Evolutionary conservation across 2,329 filamentous ascomycete genomes (phyloP).

Genomic region (Sporothrix humicola): DNA sequence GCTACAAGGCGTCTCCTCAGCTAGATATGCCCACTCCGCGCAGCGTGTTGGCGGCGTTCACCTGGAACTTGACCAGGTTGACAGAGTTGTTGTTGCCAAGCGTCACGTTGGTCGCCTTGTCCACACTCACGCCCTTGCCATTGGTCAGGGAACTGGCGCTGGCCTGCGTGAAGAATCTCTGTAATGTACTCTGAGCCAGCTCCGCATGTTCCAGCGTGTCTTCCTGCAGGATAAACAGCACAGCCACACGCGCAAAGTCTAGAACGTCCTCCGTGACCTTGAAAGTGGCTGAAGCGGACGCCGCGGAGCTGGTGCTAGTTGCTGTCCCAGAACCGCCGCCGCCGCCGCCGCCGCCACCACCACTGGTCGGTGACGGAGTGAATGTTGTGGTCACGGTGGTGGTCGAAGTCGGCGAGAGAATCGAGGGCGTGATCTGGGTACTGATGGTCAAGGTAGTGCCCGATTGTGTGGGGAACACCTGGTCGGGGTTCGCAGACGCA

Average conservation of each 20-base stretch:
- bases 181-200: constrained; percentile 59
- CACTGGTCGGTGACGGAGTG: constrained; percentile 14
- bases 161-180: constrained; percentile 59
- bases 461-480: constrained; percentile 43
- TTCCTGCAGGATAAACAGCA: constrained; percentile 67
- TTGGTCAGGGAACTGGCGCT: constrained; percentile 31
- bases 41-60: constrained; percentile 30
- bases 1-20: neutral
- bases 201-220: constrained; percentile 57
- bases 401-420: constrained; percentile 40
- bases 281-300: constrained; percentile 49
- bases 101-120: constrained; percentile 48
- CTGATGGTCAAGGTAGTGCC: constrained; percentile 43
- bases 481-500: neutral
- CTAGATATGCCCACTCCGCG: constrained; percentile 20
- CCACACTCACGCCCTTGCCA: constrained; percentile 39
- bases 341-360: neutral
- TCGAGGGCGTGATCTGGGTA: constrained; percentile 39
- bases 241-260: constrained; percentile 67
- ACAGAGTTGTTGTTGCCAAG: constrained; percentile 51
- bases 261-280: constrained; percentile 60
- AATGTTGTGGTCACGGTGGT: constrained; percentile 41
- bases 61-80: constrained; percentile 53
- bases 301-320: constrained; percentile 39
- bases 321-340: constrained; percentile 34